These are phyloP conservation scores for Hypoxylon lienhwacheense DNA, from an alignment of 495 filamentous ascomycete genomes.

Conservation along the genomic window DNA sequence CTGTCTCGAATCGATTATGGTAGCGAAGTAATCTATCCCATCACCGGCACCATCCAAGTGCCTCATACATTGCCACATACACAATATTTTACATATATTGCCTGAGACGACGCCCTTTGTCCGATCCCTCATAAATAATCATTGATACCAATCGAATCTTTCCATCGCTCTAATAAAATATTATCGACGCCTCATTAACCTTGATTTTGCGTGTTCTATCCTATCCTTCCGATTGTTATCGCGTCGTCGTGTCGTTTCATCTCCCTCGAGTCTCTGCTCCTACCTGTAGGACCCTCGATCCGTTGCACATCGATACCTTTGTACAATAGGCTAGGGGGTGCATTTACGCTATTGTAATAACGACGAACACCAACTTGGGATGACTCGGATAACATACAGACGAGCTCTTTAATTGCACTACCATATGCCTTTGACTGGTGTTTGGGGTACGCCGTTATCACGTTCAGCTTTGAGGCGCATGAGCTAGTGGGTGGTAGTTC, in stretches of 20 bases:
- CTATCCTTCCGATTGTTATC: slow-evolving; percentile 3
- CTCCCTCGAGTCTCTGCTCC: not conserved
- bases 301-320: not conserved
- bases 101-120: slow-evolving; percentile 7
- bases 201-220: slow-evolving; percentile 5
- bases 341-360: not conserved
- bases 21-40: not conserved
- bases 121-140: slow-evolving; percentile 4
- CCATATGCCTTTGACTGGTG: slow-evolving; percentile 13
- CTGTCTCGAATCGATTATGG: slow-evolving; percentile 2
- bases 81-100: slow-evolving; percentile 17
- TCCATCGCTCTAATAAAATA: too few species aligned
- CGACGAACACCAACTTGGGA: not conserved
- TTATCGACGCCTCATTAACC: not conserved
- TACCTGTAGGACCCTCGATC: not conserved
- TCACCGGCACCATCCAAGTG: too few species aligned
- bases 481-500: slow-evolving; percentile 4
- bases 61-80: slow-evolving; percentile 13
- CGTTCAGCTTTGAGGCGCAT: slow-evolving; percentile 14
- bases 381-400: not conserved
- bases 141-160: slow-evolving; percentile 1
- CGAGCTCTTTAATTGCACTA: not conserved
- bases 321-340: not conserved
- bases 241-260: not conserved
- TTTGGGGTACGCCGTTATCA: not conserved